Conservation (phyloP, 768 basidiomycete species). For the Calocybe cyanea region DNA sequence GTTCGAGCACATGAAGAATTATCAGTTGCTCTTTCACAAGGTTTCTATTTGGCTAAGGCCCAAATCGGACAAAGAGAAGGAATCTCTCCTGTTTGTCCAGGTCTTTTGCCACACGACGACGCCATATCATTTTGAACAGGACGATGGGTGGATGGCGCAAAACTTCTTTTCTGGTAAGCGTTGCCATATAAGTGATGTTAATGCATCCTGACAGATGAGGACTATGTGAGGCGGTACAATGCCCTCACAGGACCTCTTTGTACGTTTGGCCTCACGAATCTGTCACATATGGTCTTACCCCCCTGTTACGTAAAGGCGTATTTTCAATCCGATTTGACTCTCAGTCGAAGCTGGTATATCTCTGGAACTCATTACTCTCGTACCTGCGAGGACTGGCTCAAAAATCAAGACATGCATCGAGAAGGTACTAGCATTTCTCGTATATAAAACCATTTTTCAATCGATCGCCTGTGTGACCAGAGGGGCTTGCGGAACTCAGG, state of each 20-base stretch:
- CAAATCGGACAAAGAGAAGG: conserved; percentile 23
- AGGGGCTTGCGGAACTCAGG: conserved; percentile 45
- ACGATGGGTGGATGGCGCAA: conserved; percentile 73
- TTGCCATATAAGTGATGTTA: not conserved
- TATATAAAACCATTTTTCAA: too few relatives aligned
- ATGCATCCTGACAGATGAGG: not conserved
- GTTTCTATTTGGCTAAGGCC: conserved; percentile 63
- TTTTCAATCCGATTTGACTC: conserved; percentile 60
- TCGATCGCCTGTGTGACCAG: too few relatives aligned
- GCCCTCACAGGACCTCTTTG: conserved; percentile 63
- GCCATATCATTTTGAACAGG: conserved; percentile 67
- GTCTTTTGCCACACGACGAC: conserved; percentile 63
- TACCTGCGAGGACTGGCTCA: conserved; percentile 65
- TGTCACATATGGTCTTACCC: not conserved
- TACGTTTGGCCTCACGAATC: conserved; percentile 20
- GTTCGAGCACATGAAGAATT: conserved; percentile 80
- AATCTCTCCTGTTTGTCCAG: conserved; percentile 62
- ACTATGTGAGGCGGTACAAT: conserved; percentile 58
- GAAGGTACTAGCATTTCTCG: conserved; percentile 25
- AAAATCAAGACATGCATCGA: conserved; percentile 49
- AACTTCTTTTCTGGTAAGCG: conserved; percentile 60
- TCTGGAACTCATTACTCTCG: conserved; percentile 61
- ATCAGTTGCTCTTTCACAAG: conserved; percentile 56
- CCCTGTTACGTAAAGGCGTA: conserved; percentile 37
- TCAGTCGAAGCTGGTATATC: conserved; percentile 58